phyloP scores from a whole-genome alignment of 306 rosid genomes.

The Quercus robur region DNA sequence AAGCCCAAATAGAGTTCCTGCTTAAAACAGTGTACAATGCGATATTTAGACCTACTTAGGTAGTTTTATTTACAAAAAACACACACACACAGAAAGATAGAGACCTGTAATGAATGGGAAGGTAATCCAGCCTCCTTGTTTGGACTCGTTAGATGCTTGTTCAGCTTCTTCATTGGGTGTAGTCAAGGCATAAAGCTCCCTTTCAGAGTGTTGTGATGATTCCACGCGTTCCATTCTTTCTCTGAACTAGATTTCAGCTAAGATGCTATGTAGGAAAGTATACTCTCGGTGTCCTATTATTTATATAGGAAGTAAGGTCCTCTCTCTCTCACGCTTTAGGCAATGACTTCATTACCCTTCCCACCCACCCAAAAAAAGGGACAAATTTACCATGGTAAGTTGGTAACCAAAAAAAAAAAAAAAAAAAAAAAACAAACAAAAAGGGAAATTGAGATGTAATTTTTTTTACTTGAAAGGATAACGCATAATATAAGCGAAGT shows the following conservation, averaged over 20 bases:
- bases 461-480: too few relatives aligned
- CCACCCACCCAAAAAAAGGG: too few relatives aligned
- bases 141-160: neutral
- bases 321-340: too few relatives aligned
- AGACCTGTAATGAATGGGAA: conserved; percentile 42
- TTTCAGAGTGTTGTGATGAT: neutral
- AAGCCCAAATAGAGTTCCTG: conserved; percentile 29
- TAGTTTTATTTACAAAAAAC: neutral
- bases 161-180: neutral
- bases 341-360: too few relatives aligned
- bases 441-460: too few relatives aligned
- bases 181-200: neutral
- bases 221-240: neutral
- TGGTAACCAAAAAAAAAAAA: too few relatives aligned
- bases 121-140: conserved; percentile 44
- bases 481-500: too few relatives aligned
- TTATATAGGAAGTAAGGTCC: too few relatives aligned
- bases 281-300: too few relatives aligned
- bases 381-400: too few relatives aligned
- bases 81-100: neutral
- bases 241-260: neutral
- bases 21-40: neutral
- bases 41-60: neutral
- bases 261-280: too few relatives aligned
- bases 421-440: too few relatives aligned